Conservation (phyloP, 2,329 filamentous ascomycete species). For the Penicillium sp. region DNA sequence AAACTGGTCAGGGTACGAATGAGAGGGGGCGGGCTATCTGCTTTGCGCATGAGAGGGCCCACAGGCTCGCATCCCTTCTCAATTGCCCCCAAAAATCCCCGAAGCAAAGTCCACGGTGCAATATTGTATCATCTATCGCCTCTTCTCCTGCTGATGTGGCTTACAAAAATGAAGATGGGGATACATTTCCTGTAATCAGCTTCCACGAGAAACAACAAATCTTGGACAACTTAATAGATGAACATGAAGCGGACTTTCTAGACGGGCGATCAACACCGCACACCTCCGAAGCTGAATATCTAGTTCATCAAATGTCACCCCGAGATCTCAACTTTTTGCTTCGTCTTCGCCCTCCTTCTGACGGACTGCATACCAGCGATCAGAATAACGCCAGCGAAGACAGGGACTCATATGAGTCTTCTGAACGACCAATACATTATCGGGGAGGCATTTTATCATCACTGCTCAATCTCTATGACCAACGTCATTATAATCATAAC, state of each 20-base stretch:
- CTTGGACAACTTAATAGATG: conserved; percentile 31
- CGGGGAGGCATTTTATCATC: conserved; percentile 71
- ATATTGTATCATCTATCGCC: conserved; percentile 29
- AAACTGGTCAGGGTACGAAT: conserved; percentile 24
- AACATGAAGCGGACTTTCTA: conserved; percentile 32
- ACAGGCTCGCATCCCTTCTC: conserved; percentile 36
- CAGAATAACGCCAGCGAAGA: conserved; percentile 37
- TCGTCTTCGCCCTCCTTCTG: conserved; percentile 34
- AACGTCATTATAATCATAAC: conserved; percentile 34
- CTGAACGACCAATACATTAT: conserved; percentile 66
- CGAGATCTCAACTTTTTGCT: conserved; percentile 34
- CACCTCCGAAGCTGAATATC: conserved; percentile 33
- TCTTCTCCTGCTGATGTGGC: conserved; percentile 31
- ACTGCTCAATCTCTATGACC: conserved; percentile 67
- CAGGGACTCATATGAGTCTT: conserved; percentile 54
- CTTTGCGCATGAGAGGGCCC: conserved; percentile 37
- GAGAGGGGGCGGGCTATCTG: conserved; percentile 38
- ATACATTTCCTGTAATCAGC: conserved; percentile 38
- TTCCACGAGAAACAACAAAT: conserved; percentile 35
- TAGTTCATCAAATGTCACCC: conserved; percentile 40
- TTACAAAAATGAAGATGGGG: conserved; percentile 31
- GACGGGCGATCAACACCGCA: conserved; percentile 29
- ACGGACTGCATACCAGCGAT: conserved; percentile 33
- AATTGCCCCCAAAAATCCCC: conserved; percentile 33
- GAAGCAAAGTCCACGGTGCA: conserved; percentile 21